Conservation (phyloP, 139 green algal genomes). For the Yamagishiella unicocca region DNA sequence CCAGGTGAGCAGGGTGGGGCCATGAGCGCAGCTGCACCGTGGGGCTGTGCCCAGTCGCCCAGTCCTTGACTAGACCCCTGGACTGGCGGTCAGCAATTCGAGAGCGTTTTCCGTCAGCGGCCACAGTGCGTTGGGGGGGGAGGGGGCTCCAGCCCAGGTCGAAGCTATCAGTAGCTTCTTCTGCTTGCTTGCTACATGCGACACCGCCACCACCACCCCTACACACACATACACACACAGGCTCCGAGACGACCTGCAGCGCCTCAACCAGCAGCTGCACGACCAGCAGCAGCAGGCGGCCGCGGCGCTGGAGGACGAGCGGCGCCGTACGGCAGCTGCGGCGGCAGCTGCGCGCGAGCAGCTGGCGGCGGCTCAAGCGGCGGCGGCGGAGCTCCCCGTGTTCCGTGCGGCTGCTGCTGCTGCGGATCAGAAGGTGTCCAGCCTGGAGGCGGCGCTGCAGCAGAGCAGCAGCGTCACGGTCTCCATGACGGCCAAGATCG, state of each 20-base stretch:
- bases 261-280: constrained; percentile 42
- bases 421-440: constrained; percentile 38
- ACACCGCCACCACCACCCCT: no score
- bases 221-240: no score
- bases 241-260: constrained; percentile 50
- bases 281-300: constrained; percentile 56
- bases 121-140: no score
- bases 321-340: not conserved
- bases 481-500: constrained; percentile 67
- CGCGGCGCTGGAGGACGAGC: constrained; percentile 47
- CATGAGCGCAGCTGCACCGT: no score
- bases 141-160: no score
- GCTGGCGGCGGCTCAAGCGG: constrained; percentile 40
- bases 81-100: no score
- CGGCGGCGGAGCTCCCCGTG: constrained; percentile 34
- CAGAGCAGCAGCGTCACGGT: constrained; percentile 64
- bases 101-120: no score
- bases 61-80: no score
- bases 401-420: not conserved
- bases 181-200: no score
- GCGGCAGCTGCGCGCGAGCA: constrained; percentile 57
- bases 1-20: constrained; percentile 35
- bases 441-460: constrained; percentile 64
- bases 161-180: no score
- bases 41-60: no score